Conservation (phyloP, 208 protist species). For the Endotrypanum monterogeii region DNA sequence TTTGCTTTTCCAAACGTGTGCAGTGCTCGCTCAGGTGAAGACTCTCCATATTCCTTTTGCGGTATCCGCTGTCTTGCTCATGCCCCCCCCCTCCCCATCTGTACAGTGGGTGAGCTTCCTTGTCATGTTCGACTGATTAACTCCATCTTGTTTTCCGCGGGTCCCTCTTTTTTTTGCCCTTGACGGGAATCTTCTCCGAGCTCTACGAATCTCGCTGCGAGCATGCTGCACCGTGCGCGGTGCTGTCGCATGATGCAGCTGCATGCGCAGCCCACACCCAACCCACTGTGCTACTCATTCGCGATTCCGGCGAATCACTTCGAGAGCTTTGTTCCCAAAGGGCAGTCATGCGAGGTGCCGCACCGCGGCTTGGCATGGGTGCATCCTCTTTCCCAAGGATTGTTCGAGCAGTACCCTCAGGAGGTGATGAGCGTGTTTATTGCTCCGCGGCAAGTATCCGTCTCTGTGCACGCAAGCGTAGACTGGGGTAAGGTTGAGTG, state of each 20-base stretch:
- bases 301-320: slow-evolving; percentile 67
- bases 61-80: too few relatives aligned
- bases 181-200: not conserved
- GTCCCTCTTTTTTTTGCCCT: not conserved
- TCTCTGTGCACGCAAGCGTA: slow-evolving; percentile 74
- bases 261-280: slow-evolving; percentile 79
- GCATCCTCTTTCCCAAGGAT: slow-evolving; percentile 78
- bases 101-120: not conserved
- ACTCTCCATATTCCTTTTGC: too few relatives aligned
- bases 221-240: slow-evolving; percentile 62
- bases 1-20: too few relatives aligned
- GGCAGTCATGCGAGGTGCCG: slow-evolving; percentile 83
- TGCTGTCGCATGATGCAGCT: slow-evolving; percentile 60
- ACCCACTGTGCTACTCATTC: slow-evolving; percentile 80
- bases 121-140: not conserved
- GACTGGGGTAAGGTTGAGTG: slow-evolving; percentile 79
- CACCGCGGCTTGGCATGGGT: slow-evolving; percentile 85
- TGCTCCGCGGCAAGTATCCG: slow-evolving; percentile 71
- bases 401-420: slow-evolving; percentile 90
- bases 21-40: too few relatives aligned
- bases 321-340: slow-evolving; percentile 83
- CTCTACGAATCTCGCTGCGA: not conserved
- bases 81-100: not conserved
- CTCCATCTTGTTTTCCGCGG: not conserved
- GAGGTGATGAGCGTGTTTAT: slow-evolving; percentile 87